Base-by-base conservation (phyloP, 805 yeast genomes). In the Suhomyces sp. region DNA sequence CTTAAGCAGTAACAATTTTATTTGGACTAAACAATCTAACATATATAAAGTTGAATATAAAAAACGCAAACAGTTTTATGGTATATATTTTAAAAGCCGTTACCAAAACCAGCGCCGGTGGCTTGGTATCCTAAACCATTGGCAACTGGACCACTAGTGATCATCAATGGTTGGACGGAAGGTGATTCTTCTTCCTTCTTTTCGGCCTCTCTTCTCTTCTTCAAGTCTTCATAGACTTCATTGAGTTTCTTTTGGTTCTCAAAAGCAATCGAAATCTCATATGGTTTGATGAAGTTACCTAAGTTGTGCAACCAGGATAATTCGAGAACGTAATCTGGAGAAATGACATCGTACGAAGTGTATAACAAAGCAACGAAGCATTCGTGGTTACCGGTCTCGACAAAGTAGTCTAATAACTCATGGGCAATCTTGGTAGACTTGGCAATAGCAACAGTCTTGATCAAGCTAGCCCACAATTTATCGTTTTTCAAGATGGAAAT, bases 311-410 rank as follows among this genome's bases (percentile, higher is more conserved):
- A 78, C 99, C 99, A 94, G 33, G 96, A 80, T 59, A 91, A 75
- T 71, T 94, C 99, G 60, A 87, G 72, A 19, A 93, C 97, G 64
- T 86, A 85, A 65, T 94, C 99, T 59, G 83, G 84, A 50, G 83
- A 83, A 59, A 94, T 78, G 65, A 86, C 76, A 49, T 87, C 88
- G 70, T 94, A 94, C 64, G 96, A 89, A 5, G 90, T 77, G 74
- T 87, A 94, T 65, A 94, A 79, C 56, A 92, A 82, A 5, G 97
- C 97, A 63, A 91, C 87, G 67, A 90, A 88, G 64, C 97, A 89
- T 77, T 94, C 99, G 72, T 87, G 90, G 76, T 94, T 94, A 61
- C 97, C 98, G 40, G 96, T 90, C 63, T 93, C 97, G 55, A 94
- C 97, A 70, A 94, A 94, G 76, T 93, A 94, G 50, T 87, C 81